Conservation (phyloP, 164 flowering plant genomes). For the Protea cynaroides region DNA sequence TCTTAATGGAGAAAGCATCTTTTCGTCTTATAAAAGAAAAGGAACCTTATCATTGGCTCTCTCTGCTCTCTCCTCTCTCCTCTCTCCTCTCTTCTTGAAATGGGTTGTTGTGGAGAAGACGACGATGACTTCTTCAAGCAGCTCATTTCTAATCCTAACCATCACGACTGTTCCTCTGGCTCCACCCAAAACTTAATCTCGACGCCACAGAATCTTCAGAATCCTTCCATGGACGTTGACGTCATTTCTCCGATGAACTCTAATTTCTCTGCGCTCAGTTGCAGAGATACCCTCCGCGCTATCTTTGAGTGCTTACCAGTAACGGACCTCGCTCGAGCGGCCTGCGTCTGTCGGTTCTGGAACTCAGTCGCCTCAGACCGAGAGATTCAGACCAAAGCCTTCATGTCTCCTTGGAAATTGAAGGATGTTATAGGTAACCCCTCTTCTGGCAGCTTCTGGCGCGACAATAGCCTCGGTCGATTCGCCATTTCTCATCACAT, state of each 20-base stretch:
- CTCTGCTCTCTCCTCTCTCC: too few relatives aligned
- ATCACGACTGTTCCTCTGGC: not conserved
- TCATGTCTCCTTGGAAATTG: constrained; percentile 68
- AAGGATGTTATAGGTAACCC: constrained; percentile 69
- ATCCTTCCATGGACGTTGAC: not conserved
- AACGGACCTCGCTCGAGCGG: constrained; percentile 77
- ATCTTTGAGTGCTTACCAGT: constrained; percentile 58
- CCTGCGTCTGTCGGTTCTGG: constrained; percentile 82
- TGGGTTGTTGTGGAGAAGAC: constrained; percentile 19
- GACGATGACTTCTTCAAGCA: constrained; percentile 14
- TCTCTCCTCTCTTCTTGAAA: too few relatives aligned
- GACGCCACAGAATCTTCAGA: not conserved
- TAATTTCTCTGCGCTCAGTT: constrained; percentile 49
- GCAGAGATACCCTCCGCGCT: constrained; percentile 57
- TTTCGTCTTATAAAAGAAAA: too few relatives aligned
- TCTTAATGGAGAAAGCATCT: too few relatives aligned
- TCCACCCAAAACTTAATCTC: not conserved
- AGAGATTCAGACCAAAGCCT: constrained; percentile 49
- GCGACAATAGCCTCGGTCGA: constrained; percentile 52
- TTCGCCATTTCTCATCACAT: constrained; percentile 81
- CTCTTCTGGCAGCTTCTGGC: constrained; percentile 69
- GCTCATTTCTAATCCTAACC: constrained; percentile 8
- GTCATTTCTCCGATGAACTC: constrained; percentile 73
- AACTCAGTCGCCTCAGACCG: constrained; percentile 52
- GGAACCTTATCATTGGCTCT: too few relatives aligned